Percentiles rank a stretch among this genome's conserved stretches.
Evolutionary conservation across 73 alveolate species (phyloP).

Genomic region (Stentor roeselii): DNA sequence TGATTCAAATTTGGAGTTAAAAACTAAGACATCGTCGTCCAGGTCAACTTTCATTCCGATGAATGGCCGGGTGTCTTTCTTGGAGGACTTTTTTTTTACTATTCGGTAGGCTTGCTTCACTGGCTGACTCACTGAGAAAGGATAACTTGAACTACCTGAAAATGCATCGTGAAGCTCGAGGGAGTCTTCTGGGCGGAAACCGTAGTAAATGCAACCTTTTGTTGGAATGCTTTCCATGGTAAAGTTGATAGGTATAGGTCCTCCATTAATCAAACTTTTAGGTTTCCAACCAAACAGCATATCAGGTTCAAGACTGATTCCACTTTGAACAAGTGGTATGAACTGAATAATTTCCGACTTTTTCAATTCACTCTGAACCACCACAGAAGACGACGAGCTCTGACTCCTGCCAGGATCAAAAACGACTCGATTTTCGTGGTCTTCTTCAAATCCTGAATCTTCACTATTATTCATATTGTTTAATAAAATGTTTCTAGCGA

Average conservation of each 20-base stretch:
- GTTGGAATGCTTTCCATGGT: not conserved
- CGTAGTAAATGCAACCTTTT: not conserved
- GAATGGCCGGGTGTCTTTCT: not conserved
- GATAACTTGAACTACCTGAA: not conserved
- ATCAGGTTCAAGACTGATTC: slow-evolving; percentile 52
- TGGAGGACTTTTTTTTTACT: not conserved
- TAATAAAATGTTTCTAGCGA: too few relatives aligned
- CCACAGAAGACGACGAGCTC: too few relatives aligned
- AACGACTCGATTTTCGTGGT: too few relatives aligned
- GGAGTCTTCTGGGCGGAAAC: slow-evolving; percentile 31
- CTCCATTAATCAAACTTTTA: not conserved
- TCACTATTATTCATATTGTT: too few relatives aligned
- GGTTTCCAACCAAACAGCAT: slow-evolving; percentile 51
- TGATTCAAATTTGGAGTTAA: slow-evolving; percentile 56
- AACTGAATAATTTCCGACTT: too few relatives aligned
- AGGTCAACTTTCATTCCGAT: not conserved
- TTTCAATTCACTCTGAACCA: too few relatives aligned
- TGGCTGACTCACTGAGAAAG: not conserved
- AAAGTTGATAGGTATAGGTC: not conserved
- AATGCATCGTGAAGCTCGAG: not conserved
- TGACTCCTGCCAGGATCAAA: too few relatives aligned
- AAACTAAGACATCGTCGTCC: slow-evolving; percentile 2
- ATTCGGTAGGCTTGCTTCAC: not conserved
- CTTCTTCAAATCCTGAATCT: too few relatives aligned
- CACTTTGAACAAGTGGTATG: slow-evolving; percentile 25